Base-by-base conservation (phyloP, 1,139 yeast genomes). In the Hyphopichia khmerensis region DNA sequence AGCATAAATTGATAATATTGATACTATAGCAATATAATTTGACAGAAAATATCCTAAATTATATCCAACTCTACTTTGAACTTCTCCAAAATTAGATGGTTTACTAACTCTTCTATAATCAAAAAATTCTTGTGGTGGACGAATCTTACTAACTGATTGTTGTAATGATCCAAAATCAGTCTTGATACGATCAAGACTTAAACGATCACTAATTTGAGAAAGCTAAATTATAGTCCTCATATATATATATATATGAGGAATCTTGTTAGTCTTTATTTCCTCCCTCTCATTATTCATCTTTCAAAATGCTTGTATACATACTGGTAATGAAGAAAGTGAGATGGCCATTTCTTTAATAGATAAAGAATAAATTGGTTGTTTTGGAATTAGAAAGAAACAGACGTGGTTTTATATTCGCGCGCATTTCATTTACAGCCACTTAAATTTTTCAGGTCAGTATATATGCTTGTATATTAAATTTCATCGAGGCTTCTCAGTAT, bases 81-180 rank as follows among this genome's bases (percentile, higher is more conserved):
- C 75, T 52, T 95, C 99, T 38, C 87, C 84, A 66, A 90, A 85
- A 64, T 90, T 91, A 43, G 79, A 81, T 18, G 99, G 99, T 64
- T 89, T 90, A 39, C 96, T 86, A 48, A 93, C 64, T 61, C 96
- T 84, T 67, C 93, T 87, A 57, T 87, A 69, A 62, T 93, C 98
- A 57, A 93, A 88, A 62, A 93, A 93, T 63, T 93, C 98, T 63
- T 88, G 95, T 36, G 95, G 90, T 35, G 96, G 87, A 62, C 87
- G 84, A 51, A 93, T 68, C 59, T 87, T 82, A 43, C 95, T 72
- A 48, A 90, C 73, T 47, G 85, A 80, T 36, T 75, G 59, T 60
- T 84, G 90, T 35, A 87, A 52, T 33, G 65, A 57, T 36, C 62
- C 59, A 30, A 67, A 59, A 44, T 67, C 72, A 39, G 53, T 55